Evolutionary conservation across 805 yeast species (phyloP), one percentile per base, ranked within the genome.

Genomic region (Nakazawaea siamensis): DNA sequence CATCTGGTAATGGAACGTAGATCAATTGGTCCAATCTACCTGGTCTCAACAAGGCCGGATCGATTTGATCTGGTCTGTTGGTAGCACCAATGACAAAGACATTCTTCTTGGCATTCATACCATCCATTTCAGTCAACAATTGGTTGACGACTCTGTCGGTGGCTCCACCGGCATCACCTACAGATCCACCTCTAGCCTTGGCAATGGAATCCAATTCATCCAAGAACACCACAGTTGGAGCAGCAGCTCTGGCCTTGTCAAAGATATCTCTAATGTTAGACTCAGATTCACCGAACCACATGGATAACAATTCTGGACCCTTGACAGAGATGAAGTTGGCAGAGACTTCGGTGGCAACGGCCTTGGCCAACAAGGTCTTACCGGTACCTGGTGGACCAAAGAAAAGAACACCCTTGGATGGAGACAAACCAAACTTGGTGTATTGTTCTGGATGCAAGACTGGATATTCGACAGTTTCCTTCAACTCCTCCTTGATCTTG

Each of bases 381-480:
- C 98, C 98, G 42, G 97, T 92, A 83, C 99, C 99, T 42, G 99
- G 99, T 35, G 99, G 99, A 50, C 99, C 99, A 60, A 83, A 92
- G 72, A 92, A 92, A 58, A 92, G 70, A 47, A 92, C 98, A 68
- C 99, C 99, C 66, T 90, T 88, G 27, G 98, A 80, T 37, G 99
- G 98, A 8, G 97, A 79, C 58, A 92, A 75, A 46, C 99, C 99
- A 56, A 92, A 92, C 68, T 92, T 94, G 62, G 94, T 84, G 66
- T 86, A 92, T 70, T 90, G 95, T 55, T 92, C 98, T 62, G 99
- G 97, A 63, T 92, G 97, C 58, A 90, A 70, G 35, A 92, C 98
- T 26, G 99, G 99, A 60, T 92, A 92, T 68, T 92, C 98, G 40
- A 92, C 99, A 40, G 97, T 92, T 71, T 92, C 98, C 67, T 87